phyloP scores from a whole-genome alignment of 495 filamentous ascomycete genomes.

The Lichina pygmaea region DNA sequence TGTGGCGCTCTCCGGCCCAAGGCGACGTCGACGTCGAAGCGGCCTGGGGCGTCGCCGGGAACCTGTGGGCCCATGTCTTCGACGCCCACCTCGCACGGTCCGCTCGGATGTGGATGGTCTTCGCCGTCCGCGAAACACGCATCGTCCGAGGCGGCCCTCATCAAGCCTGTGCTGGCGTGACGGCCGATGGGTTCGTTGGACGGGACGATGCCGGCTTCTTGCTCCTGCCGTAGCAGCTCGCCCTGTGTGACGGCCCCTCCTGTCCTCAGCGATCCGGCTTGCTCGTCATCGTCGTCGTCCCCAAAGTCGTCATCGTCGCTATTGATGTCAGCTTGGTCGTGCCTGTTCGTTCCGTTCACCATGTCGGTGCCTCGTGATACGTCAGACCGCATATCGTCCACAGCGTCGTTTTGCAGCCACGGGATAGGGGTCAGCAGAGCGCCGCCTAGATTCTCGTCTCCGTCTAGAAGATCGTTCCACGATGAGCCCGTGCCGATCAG shows the following conservation, averaged over 20 bases:
- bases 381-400: constrained; percentile 4
- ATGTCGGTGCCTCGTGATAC: background rate
- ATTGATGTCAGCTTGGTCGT: constrained; percentile 6
- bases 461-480: constrained; percentile 24
- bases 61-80: constrained; percentile 67
- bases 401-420: constrained; percentile 30
- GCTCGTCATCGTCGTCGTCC: constrained; percentile 29
- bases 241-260: constrained; percentile 42
- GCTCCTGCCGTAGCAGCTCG: constrained; percentile 53
- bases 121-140: constrained; percentile 18
- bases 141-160: constrained; percentile 6
- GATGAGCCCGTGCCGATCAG: constrained; percentile 2
- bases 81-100: constrained; percentile 57
- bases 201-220: constrained; percentile 40
- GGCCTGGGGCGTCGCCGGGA: constrained; percentile 1
- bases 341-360: constrained; percentile 18
- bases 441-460: constrained; percentile 73
- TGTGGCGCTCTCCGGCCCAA: background rate
- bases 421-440: constrained; percentile 84
- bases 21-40: constrained; percentile 16
- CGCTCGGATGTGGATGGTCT: constrained; percentile 54
- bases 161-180: background rate
- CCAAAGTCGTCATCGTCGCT: constrained; percentile 4
- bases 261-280: constrained; percentile 42
- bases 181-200: constrained; percentile 12